These are phyloP conservation scores for Thalassia testudinum DNA, from an alignment of 116 monocot genomes.

Conservation along the genomic window DNA sequence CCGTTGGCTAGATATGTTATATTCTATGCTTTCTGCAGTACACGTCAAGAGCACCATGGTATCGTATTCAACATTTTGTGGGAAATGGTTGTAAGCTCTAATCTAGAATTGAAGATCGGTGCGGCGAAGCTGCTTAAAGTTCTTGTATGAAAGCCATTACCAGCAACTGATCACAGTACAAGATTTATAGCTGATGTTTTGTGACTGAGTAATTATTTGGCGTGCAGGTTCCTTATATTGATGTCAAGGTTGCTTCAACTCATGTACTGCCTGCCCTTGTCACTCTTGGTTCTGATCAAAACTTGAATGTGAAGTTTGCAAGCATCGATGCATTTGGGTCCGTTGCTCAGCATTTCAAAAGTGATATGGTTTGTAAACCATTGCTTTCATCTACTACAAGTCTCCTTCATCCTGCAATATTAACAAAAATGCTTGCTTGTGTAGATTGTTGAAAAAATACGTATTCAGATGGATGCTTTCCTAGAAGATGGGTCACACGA, in stretches of 20 bases:
- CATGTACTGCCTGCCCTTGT: slow-evolving; percentile 94
- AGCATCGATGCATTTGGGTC: slow-evolving; percentile 96
- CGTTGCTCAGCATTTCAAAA: slow-evolving; percentile 96
- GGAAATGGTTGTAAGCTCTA: slow-evolving; percentile 98
- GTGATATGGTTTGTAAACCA: slow-evolving; percentile 52
- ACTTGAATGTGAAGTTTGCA: slow-evolving; percentile 93
- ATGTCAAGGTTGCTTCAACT: slow-evolving; percentile 85
- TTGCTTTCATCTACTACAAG: too few species aligned
- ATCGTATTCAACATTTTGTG: slow-evolving; percentile 78
- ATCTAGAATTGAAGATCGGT: slow-evolving; percentile 59
- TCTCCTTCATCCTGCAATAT: too few species aligned
- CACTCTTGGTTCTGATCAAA: slow-evolving; percentile 97
- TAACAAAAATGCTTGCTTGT: slow-evolving; percentile 1
- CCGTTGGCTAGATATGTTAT: background rate
- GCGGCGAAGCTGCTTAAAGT: slow-evolving; percentile 88
- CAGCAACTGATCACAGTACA: background rate
- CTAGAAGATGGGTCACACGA: slow-evolving; percentile 98
- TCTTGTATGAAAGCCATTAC: slow-evolving; percentile 38
- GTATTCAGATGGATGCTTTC: slow-evolving; percentile 98
- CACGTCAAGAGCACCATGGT: slow-evolving; percentile 73
- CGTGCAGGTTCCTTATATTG: slow-evolving; percentile 80
- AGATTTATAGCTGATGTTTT: background rate
- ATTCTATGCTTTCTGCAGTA: slow-evolving; percentile 28
- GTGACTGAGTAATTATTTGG: slow-evolving; percentile 1
- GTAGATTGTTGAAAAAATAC: slow-evolving; percentile 94